phyloP scores from a whole-genome alignment of 371 early-diverging fungal species.

The Mucor circinelloides region DNA sequence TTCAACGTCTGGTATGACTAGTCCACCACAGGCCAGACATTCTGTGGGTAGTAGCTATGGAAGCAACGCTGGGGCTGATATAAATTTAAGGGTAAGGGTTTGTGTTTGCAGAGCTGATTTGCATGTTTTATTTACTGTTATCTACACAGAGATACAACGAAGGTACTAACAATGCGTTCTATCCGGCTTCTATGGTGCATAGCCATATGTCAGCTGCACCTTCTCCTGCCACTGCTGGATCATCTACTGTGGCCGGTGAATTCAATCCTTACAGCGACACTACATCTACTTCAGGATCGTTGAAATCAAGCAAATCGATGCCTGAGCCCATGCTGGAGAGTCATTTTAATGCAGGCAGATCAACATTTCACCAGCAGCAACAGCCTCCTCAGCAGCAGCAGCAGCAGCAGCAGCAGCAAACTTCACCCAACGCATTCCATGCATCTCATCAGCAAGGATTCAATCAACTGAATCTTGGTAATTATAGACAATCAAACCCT shows the following conservation, averaged over 20 bases:
- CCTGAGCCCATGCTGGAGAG: constrained; percentile 21
- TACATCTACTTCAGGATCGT: background rate
- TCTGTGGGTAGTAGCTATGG: background rate
- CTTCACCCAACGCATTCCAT: constrained; percentile 10
- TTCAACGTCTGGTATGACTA: constrained; percentile 7
- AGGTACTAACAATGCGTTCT: background rate
- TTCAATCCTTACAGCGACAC: constrained; percentile 23
- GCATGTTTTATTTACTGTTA: background rate
- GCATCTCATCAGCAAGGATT: constrained; percentile 1
- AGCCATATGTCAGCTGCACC: background rate
- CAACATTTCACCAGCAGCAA: background rate
- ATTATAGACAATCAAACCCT: constrained; percentile 11
- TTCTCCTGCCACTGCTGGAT: background rate
- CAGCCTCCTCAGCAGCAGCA: background rate
- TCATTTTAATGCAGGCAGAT: constrained; percentile 6
- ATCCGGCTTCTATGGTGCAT: constrained; percentile 6
- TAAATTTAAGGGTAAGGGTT: background rate
- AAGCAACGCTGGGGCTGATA: constrained; percentile 3
- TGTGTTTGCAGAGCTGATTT: background rate
- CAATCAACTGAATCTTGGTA: constrained; percentile 9
- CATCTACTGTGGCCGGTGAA: background rate
- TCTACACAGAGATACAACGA: constrained; percentile 14
- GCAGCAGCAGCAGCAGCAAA: background rate
- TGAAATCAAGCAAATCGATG: constrained; percentile 22
- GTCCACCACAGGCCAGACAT: constrained; percentile 4